Evolutionary conservation across 805 yeast species (phyloP).

Genomic region (Kodamaea restingae): DNA sequence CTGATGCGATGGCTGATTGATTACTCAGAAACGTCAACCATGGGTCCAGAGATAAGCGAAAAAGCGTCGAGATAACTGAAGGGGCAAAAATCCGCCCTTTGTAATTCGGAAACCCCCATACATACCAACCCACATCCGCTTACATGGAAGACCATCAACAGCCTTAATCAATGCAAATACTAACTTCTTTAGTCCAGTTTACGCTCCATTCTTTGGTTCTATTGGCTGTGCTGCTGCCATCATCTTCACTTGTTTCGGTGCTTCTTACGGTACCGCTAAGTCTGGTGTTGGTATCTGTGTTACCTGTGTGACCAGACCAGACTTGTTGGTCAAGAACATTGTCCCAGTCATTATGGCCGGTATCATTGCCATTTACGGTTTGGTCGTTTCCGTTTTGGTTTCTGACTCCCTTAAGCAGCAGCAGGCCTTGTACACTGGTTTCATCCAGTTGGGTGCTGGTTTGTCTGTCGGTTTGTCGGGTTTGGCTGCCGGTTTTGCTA

Average conservation of each 20-base stretch:
- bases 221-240: constrained; percentile 99
- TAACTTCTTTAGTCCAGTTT: constrained; percentile 29
- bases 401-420: constrained; percentile 84
- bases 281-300: constrained; percentile 99
- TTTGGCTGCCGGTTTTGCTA: constrained; percentile 97
- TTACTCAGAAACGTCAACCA: not conserved
- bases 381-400: constrained; percentile 92
- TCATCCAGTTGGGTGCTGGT: constrained; percentile 98
- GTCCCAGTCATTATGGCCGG: constrained; percentile 99
- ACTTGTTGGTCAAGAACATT: constrained; percentile 84
- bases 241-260: constrained; percentile 98
- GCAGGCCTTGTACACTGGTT: constrained; percentile 94
- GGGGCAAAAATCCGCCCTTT: not conserved
- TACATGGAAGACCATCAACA: too few species aligned
- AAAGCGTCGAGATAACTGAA: not conserved
- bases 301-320: constrained; percentile 96
- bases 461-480: constrained; percentile 95
- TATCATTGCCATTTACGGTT: constrained; percentile 97
- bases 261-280: constrained; percentile 98
- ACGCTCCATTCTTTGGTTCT: constrained; percentile 92
- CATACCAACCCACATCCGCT: too few species aligned
- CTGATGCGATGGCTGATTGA: not conserved
- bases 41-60: constrained; percentile 1
- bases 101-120: too few species aligned
- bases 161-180: constrained; percentile 10